Percentiles rank a stretch among this genome's conserved stretches.
phyloP scores from a whole-genome alignment of 2,329 filamentous ascomycete genomes.

The Harringtonia aguacate region DNA sequence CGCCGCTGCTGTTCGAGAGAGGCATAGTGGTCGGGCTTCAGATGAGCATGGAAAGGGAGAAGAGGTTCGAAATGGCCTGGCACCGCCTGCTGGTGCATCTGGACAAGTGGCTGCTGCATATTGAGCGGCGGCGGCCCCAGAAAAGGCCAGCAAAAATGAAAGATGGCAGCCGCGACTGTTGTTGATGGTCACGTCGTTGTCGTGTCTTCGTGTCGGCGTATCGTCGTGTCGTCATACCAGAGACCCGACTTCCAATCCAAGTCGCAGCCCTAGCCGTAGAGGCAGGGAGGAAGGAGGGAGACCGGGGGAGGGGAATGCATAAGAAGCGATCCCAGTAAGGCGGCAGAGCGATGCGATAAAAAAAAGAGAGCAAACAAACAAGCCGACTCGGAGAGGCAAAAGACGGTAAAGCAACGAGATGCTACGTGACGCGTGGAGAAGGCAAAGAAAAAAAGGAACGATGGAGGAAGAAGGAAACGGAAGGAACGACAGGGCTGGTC shows the following conservation, averaged over 20 bases:
- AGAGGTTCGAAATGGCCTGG: constrained; percentile 27
- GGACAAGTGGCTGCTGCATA: constrained; percentile 33
- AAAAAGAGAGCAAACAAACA: background rate
- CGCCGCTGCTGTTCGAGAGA: constrained; percentile 13
- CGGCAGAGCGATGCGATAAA: background rate
- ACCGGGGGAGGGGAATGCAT: constrained; percentile 7
- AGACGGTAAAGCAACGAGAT: background rate
- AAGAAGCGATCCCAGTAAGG: background rate
- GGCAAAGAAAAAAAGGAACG: background rate
- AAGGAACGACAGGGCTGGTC: constrained; percentile 1
- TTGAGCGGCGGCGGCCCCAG: background rate
- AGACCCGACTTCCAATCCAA: background rate
- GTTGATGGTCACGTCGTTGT: background rate
- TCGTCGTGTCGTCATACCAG: background rate
- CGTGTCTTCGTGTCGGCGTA: background rate
- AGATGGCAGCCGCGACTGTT: constrained; percentile 6
- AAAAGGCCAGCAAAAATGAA: background rate
- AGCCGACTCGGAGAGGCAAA: background rate
- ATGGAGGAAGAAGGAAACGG: background rate
- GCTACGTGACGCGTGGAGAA: background rate
- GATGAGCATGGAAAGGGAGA: constrained; percentile 17
- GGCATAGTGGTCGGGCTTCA: constrained; percentile 17
- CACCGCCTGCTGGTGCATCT: constrained; percentile 37
- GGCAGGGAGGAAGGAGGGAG: constrained; percentile 10
- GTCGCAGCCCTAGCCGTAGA: constrained; percentile 12